Conservation (phyloP, 805 yeast genomes). For the Pichia phayaonensis region DNA sequence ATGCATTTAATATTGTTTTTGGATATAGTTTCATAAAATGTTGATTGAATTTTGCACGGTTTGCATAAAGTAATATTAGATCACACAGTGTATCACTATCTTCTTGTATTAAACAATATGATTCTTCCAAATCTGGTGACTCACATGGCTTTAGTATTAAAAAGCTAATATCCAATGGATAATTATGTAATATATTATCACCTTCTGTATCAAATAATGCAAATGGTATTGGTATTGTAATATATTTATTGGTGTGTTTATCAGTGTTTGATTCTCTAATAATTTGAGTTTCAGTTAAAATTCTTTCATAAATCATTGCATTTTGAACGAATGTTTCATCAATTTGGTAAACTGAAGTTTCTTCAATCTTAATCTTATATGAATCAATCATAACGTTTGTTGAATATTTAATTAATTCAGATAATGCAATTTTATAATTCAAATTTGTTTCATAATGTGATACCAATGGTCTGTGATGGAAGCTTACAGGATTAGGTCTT, state of each 20-base stretch:
- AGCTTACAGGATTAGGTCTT: background rate
- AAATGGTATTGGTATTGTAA: background rate
- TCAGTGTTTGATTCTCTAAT: background rate
- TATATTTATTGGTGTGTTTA: background rate
- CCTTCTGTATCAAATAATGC: background rate
- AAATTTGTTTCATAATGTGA: slow-evolving; percentile 28
- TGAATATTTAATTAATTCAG: slow-evolving; percentile 21
- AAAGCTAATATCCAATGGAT: background rate
- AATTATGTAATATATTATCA: background rate
- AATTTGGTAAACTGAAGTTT: background rate
- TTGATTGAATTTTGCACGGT: slow-evolving; percentile 41
- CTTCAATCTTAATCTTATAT: background rate
- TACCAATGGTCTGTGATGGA: slow-evolving; percentile 31
- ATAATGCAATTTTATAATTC: slow-evolving; percentile 36
- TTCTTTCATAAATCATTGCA: background rate
- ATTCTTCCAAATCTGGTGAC: background rate
- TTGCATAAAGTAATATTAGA: slow-evolving; percentile 40
- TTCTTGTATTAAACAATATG: slow-evolving; percentile 22
- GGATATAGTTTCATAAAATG: slow-evolving; percentile 34
- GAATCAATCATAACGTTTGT: slow-evolving; percentile 13
- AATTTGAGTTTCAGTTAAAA: background rate
- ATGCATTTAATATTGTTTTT: background rate
- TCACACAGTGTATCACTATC: slow-evolving; percentile 36
- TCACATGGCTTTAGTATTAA: background rate
- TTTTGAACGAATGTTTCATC: background rate